Percentiles rank a stretch among this genome's conserved stretches.
These are phyloP conservation scores for Leavenworthia alabamica DNA, from an alignment of 345 rosid genomes.

Conservation along the genomic window DNA sequence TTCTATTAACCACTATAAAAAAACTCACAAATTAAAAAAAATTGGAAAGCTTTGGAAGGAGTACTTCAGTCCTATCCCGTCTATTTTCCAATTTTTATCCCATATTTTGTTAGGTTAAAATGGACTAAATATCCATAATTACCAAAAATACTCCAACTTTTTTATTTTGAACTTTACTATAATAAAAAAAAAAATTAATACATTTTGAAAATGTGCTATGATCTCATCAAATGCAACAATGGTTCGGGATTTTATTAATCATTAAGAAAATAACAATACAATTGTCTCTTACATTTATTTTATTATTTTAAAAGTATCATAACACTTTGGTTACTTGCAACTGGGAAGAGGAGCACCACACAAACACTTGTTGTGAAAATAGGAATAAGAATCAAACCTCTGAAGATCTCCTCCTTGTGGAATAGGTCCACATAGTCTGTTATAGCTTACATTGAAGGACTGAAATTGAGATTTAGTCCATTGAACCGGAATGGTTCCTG, in stretches of 20 bases:
- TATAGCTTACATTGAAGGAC: conserved; percentile 58
- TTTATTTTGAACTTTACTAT: too few species aligned
- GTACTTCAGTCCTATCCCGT: too few species aligned
- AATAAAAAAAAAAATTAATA: not conserved
- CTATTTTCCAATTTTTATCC: too few species aligned
- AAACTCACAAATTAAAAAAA: too few species aligned
- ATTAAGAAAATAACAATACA: not conserved
- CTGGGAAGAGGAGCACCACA: conserved; percentile 58
- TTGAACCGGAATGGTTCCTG: conserved; percentile 42
- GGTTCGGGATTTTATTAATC: not conserved
- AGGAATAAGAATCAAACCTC: conserved; percentile 41
- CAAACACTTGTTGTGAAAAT: conserved; percentile 63
- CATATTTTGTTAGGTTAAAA: too few species aligned
- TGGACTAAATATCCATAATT: too few species aligned
- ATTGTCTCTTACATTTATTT: not conserved
- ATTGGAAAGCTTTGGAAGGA: too few species aligned
- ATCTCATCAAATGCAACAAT: not conserved
- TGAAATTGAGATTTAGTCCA: conserved; percentile 38
- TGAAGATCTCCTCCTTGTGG: conserved; percentile 54
- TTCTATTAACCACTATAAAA: too few species aligned
- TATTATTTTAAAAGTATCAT: not conserved
- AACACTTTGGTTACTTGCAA: conserved; percentile 23
- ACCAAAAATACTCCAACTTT: too few species aligned
- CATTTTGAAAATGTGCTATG: not conserved
- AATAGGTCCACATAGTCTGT: conserved; percentile 57